Conservation (phyloP, 2,329 filamentous ascomycete species). For the Colletotrichum truncatum region DNA sequence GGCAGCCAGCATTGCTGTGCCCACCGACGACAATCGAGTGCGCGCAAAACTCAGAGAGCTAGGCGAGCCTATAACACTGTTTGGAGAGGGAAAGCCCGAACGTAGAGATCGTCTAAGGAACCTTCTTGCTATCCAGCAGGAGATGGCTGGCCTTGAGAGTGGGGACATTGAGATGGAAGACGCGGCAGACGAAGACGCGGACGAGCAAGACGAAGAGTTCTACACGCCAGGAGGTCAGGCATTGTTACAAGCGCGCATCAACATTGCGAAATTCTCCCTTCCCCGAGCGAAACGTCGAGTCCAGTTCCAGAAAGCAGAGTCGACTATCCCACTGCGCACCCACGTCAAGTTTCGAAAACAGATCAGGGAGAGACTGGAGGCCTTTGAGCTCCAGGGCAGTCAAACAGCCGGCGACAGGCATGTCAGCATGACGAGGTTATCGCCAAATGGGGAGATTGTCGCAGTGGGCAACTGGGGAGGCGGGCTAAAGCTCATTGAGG, state of each 20-base stretch:
- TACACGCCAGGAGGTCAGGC: slow-evolving; percentile 85
- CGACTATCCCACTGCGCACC: slow-evolving; percentile 83
- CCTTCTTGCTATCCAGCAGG: slow-evolving; percentile 77
- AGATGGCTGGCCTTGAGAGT: slow-evolving; percentile 64
- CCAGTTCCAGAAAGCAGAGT: slow-evolving; percentile 81
- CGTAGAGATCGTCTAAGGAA: slow-evolving; percentile 87
- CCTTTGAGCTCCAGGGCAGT: slow-evolving; percentile 91
- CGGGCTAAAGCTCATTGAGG: slow-evolving; percentile 83
- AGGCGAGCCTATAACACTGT: slow-evolving; percentile 93
- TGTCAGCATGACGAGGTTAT: slow-evolving; percentile 90
- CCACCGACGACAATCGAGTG: slow-evolving; percentile 91
- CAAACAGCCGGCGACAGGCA: slow-evolving; percentile 93
- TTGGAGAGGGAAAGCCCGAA: slow-evolving; percentile 88
- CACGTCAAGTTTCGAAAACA: slow-evolving; percentile 93
- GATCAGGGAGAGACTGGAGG: slow-evolving; percentile 83
- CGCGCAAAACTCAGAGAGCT: slow-evolving; percentile 83
- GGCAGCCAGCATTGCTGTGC: slow-evolving; percentile 88
- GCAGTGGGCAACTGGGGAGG: slow-evolving; percentile 95
- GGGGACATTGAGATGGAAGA: slow-evolving; percentile 72
- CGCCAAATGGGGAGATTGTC: slow-evolving; percentile 83
- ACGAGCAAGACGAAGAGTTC: slow-evolving; percentile 88
- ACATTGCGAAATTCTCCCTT: slow-evolving; percentile 85
- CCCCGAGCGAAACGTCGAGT: slow-evolving; percentile 82
- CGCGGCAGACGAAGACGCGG: slow-evolving; percentile 57
- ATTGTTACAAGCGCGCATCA: slow-evolving; percentile 78